phyloP scores from a whole-genome alignment of 306 rosid genomes.

The Oemleria cerasiformis region DNA sequence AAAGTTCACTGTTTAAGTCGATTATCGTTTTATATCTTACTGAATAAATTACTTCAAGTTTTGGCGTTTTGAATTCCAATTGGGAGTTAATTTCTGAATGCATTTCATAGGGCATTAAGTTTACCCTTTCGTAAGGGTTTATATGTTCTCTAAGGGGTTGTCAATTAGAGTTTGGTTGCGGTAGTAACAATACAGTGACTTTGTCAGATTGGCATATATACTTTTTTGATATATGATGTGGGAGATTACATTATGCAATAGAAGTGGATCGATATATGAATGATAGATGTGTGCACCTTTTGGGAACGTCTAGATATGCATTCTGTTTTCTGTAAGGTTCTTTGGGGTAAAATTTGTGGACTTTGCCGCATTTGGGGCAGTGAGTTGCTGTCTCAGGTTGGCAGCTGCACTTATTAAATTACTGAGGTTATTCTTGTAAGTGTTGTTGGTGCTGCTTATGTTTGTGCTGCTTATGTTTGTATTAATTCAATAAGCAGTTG shows the following conservation, averaged over 20 bases:
- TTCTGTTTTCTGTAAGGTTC: background rate
- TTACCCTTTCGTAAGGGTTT: background rate
- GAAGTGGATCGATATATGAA: background rate
- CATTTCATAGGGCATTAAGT: background rate
- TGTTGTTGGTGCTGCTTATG: background rate
- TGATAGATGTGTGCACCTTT: background rate
- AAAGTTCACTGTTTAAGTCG: too few relatives aligned
- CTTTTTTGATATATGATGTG: background rate
- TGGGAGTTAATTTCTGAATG: background rate
- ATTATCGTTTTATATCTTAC: background rate
- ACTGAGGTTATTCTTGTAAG: background rate
- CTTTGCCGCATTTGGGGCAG: background rate
- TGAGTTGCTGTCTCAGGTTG: background rate
- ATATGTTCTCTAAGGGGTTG: background rate
- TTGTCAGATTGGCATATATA: background rate
- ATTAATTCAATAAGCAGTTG: background rate
- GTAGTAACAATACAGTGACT: background rate
- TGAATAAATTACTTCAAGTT: background rate
- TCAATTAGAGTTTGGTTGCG: background rate
- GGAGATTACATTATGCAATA: background rate
- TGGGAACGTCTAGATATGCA: background rate
- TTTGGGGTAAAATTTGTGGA: background rate
- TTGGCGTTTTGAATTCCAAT: too few relatives aligned
- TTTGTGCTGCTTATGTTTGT: slow-evolving; percentile 6
- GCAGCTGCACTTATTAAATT: background rate